These are phyloP conservation scores for Capniomyces stellatus DNA, from an alignment of 371 early-diverging fungal species.

Conservation along the genomic window DNA sequence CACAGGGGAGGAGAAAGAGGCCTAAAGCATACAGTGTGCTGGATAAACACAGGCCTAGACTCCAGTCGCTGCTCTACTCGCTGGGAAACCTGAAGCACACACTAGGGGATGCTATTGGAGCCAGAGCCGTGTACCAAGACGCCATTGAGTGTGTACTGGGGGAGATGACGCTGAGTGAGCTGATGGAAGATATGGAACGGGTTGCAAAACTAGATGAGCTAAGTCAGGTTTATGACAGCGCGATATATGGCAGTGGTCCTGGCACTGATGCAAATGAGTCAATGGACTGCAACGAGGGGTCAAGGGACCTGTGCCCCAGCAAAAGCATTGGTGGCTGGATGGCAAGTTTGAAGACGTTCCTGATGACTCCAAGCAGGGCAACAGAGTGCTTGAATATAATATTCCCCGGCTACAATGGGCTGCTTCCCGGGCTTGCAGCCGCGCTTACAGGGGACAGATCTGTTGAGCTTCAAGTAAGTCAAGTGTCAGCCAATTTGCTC, in stretches of 20 bases:
- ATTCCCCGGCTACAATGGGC: slow-evolving; percentile 40
- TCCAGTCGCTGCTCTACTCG: slow-evolving; percentile 62
- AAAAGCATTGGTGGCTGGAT: too few relatives aligned
- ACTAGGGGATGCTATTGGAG: slow-evolving; percentile 48
- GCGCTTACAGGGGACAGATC: too few relatives aligned
- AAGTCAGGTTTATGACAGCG: slow-evolving; percentile 13
- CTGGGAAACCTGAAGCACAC: slow-evolving; percentile 68
- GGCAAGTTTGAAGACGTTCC: too few relatives aligned
- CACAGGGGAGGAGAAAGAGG: slow-evolving; percentile 9
- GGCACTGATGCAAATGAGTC: too few relatives aligned
- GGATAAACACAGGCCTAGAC: slow-evolving; percentile 40
- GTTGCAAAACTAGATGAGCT: slow-evolving; percentile 19
- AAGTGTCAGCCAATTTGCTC: too few relatives aligned
- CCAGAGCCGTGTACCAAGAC: slow-evolving; percentile 59
- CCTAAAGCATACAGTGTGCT: slow-evolving; percentile 31
- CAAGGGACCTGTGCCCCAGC: slow-evolving; percentile 6
- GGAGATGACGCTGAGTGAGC: slow-evolving; percentile 35
- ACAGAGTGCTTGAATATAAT: slow-evolving; percentile 32
- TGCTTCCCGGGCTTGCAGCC: slow-evolving; percentile 41
- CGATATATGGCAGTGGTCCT: too few relatives aligned
- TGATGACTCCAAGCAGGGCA: slow-evolving; percentile 49
- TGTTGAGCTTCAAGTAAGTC: slow-evolving; percentile 68
- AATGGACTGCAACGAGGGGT: slow-evolving; percentile 10
- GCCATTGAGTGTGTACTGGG: slow-evolving; percentile 59
- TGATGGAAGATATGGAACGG: slow-evolving; percentile 31